These are phyloP conservation scores for Candida qinlingensis DNA, from an alignment of 805 yeast species.

Conservation along the genomic window DNA sequence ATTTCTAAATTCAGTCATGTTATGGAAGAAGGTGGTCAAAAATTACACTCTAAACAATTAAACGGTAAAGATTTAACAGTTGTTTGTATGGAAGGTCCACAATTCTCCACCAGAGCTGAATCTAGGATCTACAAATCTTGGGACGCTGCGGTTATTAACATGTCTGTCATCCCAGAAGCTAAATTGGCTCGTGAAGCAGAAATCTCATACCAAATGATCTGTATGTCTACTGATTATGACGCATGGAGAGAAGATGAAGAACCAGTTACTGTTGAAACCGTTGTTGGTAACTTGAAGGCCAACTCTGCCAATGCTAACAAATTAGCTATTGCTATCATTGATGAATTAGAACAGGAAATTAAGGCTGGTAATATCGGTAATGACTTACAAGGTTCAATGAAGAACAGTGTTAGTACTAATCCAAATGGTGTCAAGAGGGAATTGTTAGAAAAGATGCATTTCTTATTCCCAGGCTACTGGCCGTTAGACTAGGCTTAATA, in stretches of 20 bases:
- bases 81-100: conserved; percentile 99
- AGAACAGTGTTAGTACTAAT: conserved; percentile 73
- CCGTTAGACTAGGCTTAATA: conserved; percentile 28
- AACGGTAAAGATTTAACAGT: conserved; percentile 74
- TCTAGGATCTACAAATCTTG: conserved; percentile 77
- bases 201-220: conserved; percentile 93
- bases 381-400: conserved; percentile 70
- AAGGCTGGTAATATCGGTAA: conserved; percentile 60
- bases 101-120: conserved; percentile 95
- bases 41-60: conserved; percentile 61
- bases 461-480: conserved; percentile 90
- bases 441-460: conserved; percentile 75
- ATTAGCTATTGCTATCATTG: conserved; percentile 66
- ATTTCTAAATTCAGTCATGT: conserved; percentile 55
- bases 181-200: conserved; percentile 97
- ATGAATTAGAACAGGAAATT: conserved; percentile 57
- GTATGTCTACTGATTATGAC: conserved; percentile 98
- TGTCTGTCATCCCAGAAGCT: conserved; percentile 97
- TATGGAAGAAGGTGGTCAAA: conserved; percentile 42
- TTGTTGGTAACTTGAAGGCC: conserved; percentile 83
- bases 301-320: conserved; percentile 82
- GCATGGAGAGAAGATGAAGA: conserved; percentile 96
- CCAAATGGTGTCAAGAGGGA: conserved; percentile 68
- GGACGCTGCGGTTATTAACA: conserved; percentile 95
- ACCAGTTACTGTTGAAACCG: conserved; percentile 97